phyloP scores from a whole-genome alignment of 257 asterid species.

The Craterostigma plantagineum region DNA sequence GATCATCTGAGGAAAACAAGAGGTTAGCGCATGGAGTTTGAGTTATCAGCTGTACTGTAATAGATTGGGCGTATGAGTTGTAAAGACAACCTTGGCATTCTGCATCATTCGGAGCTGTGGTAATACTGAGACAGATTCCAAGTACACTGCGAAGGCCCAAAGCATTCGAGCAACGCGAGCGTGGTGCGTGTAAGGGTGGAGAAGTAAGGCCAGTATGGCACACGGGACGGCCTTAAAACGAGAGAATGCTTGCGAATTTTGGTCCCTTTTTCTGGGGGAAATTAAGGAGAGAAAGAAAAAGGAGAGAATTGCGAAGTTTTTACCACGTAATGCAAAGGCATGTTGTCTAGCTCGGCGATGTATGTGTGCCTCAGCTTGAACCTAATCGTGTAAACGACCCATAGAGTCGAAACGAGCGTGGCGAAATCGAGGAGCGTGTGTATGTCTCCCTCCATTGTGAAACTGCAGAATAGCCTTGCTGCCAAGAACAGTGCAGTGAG shows the following conservation, averaged over 20 bases:
- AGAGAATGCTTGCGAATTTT: not conserved
- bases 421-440: constrained; percentile 71
- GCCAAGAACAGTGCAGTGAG: constrained; percentile 72
- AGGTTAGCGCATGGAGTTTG: not conserved
- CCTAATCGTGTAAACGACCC: constrained; percentile 84
- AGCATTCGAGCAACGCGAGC: constrained; percentile 23
- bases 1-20: constrained; percentile 38
- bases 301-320: not conserved
- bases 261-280: too few relatives aligned
- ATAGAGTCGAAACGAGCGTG: constrained; percentile 68
- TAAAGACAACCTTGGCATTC: constrained; percentile 57
- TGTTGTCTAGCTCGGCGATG: constrained; percentile 44
- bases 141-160: constrained; percentile 76
- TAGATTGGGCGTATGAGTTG: not conserved
- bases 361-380: constrained; percentile 59
- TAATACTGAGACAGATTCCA: constrained; percentile 68
- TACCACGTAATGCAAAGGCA: constrained; percentile 62
- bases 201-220: constrained; percentile 36
- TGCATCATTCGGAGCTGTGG: constrained; percentile 94
- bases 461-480: constrained; percentile 51
- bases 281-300: not conserved
- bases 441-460: constrained; percentile 60
- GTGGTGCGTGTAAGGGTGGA: constrained; percentile 51
- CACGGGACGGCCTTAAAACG: constrained; percentile 42
- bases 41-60: not conserved